Percentiles rank a stretch among this genome's conserved stretches.
Conservation (phyloP, 768 basidiomycete species). For the Russula olivacea region DNA sequence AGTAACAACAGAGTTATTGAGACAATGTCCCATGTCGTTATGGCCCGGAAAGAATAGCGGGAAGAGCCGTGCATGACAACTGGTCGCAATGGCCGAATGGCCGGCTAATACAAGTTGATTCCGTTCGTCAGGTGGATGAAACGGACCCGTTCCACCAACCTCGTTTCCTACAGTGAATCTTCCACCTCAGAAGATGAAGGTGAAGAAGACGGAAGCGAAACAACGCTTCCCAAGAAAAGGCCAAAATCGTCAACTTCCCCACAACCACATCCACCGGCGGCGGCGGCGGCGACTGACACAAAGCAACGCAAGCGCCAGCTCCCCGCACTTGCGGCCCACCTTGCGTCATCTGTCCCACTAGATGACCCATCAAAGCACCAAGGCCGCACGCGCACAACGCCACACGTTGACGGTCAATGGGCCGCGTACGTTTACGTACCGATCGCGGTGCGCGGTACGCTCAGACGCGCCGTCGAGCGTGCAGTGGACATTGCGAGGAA, state of each 20-base stretch:
- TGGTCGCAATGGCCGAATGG: background rate
- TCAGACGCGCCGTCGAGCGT: conserved; percentile 44
- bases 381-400: conserved; percentile 67
- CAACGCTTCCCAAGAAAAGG: background rate
- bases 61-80: background rate
- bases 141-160: conserved; percentile 5
- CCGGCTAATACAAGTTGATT: no score
- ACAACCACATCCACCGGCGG: background rate
- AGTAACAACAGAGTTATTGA: background rate
- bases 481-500: conserved; percentile 42
- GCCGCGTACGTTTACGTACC: conserved; percentile 74
- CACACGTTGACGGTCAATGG: conserved; percentile 85
- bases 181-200: conserved; percentile 6
- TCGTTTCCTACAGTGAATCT: conserved; percentile 19
- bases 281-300: conserved; percentile 3
- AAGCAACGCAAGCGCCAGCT: conserved; percentile 45
- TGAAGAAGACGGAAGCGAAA: background rate
- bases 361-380: conserved; percentile 81
- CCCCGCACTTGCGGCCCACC: conserved; percentile 48
- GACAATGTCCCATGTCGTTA: background rate
- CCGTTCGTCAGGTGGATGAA: no score
- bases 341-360: conserved; percentile 45
- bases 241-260: background rate
- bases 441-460: conserved; percentile 40
- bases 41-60: no score